Conservation (phyloP, 495 filamentous ascomycete genomes). For the Penicillium daleae region DNA sequence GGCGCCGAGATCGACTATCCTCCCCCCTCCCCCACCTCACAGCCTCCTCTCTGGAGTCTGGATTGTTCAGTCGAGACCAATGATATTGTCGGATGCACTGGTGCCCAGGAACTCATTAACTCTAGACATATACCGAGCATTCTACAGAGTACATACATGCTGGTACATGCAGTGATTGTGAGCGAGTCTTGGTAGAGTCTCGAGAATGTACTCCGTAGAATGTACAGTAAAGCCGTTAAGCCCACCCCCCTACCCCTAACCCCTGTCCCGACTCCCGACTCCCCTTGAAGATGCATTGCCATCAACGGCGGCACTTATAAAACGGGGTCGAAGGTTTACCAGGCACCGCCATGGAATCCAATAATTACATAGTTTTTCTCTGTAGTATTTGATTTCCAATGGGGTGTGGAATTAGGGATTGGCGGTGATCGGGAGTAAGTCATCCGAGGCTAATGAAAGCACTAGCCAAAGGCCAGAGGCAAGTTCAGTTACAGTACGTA, state of each 20-base stretch:
- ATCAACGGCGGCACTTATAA: background rate
- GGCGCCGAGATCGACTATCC: constrained; percentile 26
- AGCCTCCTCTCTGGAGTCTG: constrained; percentile 8
- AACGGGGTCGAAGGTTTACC: background rate
- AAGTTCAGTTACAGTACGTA: background rate
- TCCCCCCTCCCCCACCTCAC: constrained; percentile 16
- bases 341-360: background rate
- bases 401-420: too few species aligned
- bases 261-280: too few species aligned
- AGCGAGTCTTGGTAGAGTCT: too few species aligned
- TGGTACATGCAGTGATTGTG: too few species aligned
- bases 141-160: too few species aligned
- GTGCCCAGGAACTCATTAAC: background rate
- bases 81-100: background rate
- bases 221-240: background rate
- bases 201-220: too few species aligned
- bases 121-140: too few species aligned
- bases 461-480: background rate
- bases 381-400: too few species aligned
- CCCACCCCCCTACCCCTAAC: too few species aligned
- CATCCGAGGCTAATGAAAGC: constrained; percentile 11
- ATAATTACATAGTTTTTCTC: too few species aligned
- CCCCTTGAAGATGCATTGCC: background rate
- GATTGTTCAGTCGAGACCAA: constrained; percentile 14
- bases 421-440: background rate